Conservation (phyloP, 1,139 yeast genomes). For the Scheffersomyces parashehatae region DNA sequence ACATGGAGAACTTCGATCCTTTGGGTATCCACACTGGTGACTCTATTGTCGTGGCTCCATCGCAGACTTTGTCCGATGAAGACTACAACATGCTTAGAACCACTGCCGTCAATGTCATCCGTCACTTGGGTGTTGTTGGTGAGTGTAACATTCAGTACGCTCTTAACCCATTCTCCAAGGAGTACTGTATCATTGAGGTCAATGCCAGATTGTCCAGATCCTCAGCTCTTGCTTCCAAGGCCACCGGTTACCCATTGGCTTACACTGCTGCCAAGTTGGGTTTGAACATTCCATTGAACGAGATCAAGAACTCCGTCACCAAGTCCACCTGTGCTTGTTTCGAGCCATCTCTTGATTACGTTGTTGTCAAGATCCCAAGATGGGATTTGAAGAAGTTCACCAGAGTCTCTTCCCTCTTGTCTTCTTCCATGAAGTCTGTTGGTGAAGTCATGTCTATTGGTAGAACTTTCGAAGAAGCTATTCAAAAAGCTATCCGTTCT, state of each 20-base stretch:
- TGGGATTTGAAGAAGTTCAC: conserved; percentile 98
- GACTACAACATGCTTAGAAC: conserved; percentile 98
- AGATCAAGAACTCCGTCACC: conserved; percentile 91
- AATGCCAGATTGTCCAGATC: conserved; percentile 98
- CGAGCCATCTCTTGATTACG: conserved; percentile 96
- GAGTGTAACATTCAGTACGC: conserved; percentile 99
- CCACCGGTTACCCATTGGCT: conserved; percentile 98
- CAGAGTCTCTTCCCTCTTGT: conserved; percentile 82
- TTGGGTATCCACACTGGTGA: conserved; percentile 99
- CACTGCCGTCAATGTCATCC: conserved; percentile 94
- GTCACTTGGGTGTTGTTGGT: conserved; percentile 99
- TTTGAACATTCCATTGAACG: conserved; percentile 88
- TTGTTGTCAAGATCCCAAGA: conserved; percentile 97
- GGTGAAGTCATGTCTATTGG: conserved; percentile 99
- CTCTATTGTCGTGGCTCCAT: conserved; percentile 98
- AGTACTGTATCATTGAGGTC: conserved; percentile 96
- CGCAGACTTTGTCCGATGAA: conserved; percentile 95
- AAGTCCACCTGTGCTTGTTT: conserved; percentile 95
- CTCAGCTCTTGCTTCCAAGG: conserved; percentile 97
- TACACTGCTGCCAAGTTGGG: conserved; percentile 98
- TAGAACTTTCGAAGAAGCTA: conserved; percentile 96
- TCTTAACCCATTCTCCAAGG: conserved; percentile 88
- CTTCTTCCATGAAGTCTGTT: conserved; percentile 97
- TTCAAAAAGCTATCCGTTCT: conserved; percentile 96
- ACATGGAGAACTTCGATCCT: conserved; percentile 99